These are phyloP conservation scores for Arthrobotrys megalospora DNA, from an alignment of 2,329 filamentous ascomycete species.

Conservation along the genomic window DNA sequence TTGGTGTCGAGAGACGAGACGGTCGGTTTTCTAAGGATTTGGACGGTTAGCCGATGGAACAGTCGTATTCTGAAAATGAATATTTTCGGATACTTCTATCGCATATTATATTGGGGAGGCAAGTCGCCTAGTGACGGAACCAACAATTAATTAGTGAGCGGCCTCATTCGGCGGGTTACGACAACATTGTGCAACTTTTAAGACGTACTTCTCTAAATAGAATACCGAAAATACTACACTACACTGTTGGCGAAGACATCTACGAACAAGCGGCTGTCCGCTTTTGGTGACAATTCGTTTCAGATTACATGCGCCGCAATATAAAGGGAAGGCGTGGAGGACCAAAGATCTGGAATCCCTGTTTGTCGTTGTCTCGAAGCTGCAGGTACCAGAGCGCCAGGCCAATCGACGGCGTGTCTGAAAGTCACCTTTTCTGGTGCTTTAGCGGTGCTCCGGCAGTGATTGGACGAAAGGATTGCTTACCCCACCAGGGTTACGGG, in stretches of 20 bases:
- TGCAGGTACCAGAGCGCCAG: constrained; percentile 57
- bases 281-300: constrained; percentile 46
- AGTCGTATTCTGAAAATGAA: constrained; percentile 14
- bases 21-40: neutral
- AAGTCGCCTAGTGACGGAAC: constrained; percentile 26
- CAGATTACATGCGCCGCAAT: constrained; percentile 57
- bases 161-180: constrained; percentile 4
- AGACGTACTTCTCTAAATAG: constrained; percentile 14
- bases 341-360: constrained; percentile 51
- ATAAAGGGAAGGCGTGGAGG: constrained; percentile 49
- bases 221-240: constrained; percentile 17
- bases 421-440: constrained; percentile 48
- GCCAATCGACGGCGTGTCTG: constrained; percentile 48
- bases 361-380: constrained; percentile 48
- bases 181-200: constrained; percentile 11
- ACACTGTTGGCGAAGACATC: constrained; percentile 10
- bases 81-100: constrained; percentile 5
- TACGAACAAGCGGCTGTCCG: constrained; percentile 27
- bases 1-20: constrained; percentile 21
- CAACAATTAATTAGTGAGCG: constrained; percentile 11
- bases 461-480: constrained; percentile 49
- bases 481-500: constrained; percentile 34
- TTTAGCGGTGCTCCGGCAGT: constrained; percentile 11
- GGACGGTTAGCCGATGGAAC: constrained; percentile 9
- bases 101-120: constrained; percentile 8